phyloP scores from a whole-genome alignment of 169 alveolate genomes.

The Eimeria maxima region DNA sequence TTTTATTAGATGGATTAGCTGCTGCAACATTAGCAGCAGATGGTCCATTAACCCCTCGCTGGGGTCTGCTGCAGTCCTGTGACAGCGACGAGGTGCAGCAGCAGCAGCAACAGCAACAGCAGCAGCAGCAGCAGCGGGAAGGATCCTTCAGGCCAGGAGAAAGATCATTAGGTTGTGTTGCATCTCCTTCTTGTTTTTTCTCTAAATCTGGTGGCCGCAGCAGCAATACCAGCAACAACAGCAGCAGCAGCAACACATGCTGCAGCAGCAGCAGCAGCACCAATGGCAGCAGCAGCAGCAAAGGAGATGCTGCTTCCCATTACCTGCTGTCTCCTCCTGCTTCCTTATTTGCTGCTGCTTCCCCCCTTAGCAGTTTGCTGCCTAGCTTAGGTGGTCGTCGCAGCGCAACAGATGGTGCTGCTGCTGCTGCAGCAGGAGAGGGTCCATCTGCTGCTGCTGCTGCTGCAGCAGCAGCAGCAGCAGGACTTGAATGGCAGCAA shows the following conservation, averaged over 20 bases:
- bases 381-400: slow-evolving; percentile 19
- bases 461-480: slow-evolving; percentile 28
- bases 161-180: neutral
- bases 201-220: neutral
- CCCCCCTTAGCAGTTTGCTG: slow-evolving; percentile 19
- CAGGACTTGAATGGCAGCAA: neutral
- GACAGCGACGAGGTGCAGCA: neutral
- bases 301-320: neutral
- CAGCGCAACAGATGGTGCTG: slow-evolving; percentile 15
- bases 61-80: slow-evolving; percentile 43
- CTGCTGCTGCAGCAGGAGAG: too few species aligned
- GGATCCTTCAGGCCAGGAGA: neutral
- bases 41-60: slow-evolving; percentile 36
- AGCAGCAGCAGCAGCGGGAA: slow-evolving; percentile 53
- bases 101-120: too few species aligned
- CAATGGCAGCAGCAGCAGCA: slow-evolving; percentile 37
- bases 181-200: slow-evolving; percentile 14
- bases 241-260: neutral
- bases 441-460: too few species aligned
- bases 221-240: slow-evolving; percentile 2
- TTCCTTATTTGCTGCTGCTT: neutral
- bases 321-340: slow-evolving; percentile 40
- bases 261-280: slow-evolving; percentile 4
- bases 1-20: neutral
- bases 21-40: slow-evolving; percentile 21